phyloP scores from a whole-genome alignment of 371 early-diverging fungal species.

The Smittium mucronatum region DNA sequence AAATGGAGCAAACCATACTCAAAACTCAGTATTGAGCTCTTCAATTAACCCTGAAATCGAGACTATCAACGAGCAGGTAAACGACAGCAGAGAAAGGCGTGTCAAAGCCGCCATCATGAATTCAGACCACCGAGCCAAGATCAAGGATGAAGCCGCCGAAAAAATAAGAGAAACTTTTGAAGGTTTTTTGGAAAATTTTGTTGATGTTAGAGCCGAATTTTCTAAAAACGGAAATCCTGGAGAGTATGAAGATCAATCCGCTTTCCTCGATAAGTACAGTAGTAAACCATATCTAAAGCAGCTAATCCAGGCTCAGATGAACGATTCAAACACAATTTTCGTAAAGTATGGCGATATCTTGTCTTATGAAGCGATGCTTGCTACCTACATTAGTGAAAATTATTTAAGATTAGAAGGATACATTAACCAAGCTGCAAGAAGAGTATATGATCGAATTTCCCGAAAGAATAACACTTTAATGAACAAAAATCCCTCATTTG shows the following conservation, averaged over 20 bases:
- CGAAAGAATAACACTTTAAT: slow-evolving; percentile 15
- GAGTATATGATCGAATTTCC: slow-evolving; percentile 30
- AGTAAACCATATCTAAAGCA: slow-evolving; percentile 30
- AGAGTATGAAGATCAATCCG: background rate
- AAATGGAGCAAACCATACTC: background rate
- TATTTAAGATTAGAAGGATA: slow-evolving; percentile 79
- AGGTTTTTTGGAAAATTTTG: slow-evolving; percentile 53
- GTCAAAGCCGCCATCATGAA: slow-evolving; percentile 21
- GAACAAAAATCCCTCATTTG: slow-evolving; percentile 9
- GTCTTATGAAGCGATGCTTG: slow-evolving; percentile 48
- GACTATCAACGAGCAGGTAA: slow-evolving; percentile 29
- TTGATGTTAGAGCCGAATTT: background rate
- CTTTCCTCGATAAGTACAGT: slow-evolving; percentile 11
- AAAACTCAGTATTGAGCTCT: background rate
- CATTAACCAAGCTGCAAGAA: slow-evolving; percentile 70
- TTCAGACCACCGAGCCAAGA: slow-evolving; percentile 21
- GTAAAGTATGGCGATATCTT: slow-evolving; percentile 65
- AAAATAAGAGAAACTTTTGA: slow-evolving; percentile 64
- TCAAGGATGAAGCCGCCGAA: slow-evolving; percentile 62
- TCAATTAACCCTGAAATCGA: background rate
- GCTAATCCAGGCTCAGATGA: slow-evolving; percentile 39
- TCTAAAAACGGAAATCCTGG: background rate
- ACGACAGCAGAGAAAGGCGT: slow-evolving; percentile 24
- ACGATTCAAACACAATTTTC: slow-evolving; percentile 52
- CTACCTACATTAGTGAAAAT: slow-evolving; percentile 51